phyloP scores from a whole-genome alignment of 495 filamentous ascomycete genomes.

The Talaromyces nanjingensis region DNA sequence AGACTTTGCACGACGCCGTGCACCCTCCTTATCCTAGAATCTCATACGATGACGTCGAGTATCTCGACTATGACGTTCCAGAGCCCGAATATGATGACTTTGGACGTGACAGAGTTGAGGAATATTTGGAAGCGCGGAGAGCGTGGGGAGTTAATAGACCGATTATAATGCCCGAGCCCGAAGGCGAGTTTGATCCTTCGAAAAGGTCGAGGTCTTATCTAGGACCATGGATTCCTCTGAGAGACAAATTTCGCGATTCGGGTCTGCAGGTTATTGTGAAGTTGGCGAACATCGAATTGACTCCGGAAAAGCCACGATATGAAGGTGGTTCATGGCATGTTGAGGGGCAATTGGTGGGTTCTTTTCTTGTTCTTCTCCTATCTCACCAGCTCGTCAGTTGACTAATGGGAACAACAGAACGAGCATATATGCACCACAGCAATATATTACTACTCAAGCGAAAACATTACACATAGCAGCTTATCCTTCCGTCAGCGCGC shows the following conservation, averaged over 20 bases:
- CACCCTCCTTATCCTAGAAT: constrained; percentile 11
- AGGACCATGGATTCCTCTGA: constrained; percentile 17
- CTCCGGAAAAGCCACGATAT: constrained; percentile 48
- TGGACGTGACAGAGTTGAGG: too few relatives aligned
- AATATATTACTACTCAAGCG: constrained; percentile 53
- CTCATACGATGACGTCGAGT: constrained; percentile 14
- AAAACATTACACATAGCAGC: constrained; percentile 51
- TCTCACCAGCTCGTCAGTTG: too few relatives aligned
- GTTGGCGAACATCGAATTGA: constrained; percentile 53
- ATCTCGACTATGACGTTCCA: constrained; percentile 4
- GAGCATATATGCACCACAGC: constrained; percentile 53
- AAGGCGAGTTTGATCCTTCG: constrained; percentile 15
- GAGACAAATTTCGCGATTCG: constrained; percentile 15
- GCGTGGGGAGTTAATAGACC: neutral
- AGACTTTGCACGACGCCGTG: constrained; percentile 13
- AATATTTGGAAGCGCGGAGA: too few relatives aligned
- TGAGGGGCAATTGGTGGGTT: constrained; percentile 41
- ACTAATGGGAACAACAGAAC: constrained; percentile 21
- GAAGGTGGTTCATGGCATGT: constrained; percentile 45
- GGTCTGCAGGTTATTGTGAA: constrained; percentile 59
- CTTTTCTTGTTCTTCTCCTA: neutral
- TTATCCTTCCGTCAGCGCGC: constrained; percentile 44
- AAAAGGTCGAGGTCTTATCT: neutral
- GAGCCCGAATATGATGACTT: neutral
- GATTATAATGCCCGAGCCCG: constrained; percentile 29